Evolutionary conservation across 495 filamentous ascomycete species (phyloP), one percentile per base, ranked within the genome.

Genomic region (Bryoglossum gracile): DNA sequence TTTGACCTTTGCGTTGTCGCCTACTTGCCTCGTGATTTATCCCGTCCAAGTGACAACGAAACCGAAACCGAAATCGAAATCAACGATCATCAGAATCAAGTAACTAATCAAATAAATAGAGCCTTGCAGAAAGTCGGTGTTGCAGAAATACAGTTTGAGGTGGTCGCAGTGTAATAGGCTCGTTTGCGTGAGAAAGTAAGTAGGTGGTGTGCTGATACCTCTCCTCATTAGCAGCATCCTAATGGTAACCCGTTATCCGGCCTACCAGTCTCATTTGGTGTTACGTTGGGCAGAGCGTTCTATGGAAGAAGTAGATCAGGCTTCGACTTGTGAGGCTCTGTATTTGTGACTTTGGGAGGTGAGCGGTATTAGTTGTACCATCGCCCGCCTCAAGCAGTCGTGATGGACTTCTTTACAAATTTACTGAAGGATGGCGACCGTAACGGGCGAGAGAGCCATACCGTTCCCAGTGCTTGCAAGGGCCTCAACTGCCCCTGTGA

Each of bases 51-150:
- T n/a, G n/a, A n/a, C n/a, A n/a, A n/a, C n/a, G n/a, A n/a, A n/a
- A n/a, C n/a, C n/a, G n/a, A n/a, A n/a, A n/a, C n/a, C n/a, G n/a
- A n/a, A n/a, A n/a, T n/a, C n/a, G n/a, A n/a, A n/a, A n/a, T n/a
- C n/a, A n/a, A n/a, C n/a, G n/a, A n/a, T n/a, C n/a, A n/a, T n/a
- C n/a, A n/a, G n/a, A n/a, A n/a, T n/a, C n/a, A n/a, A n/a, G n/a
- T n/a, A n/a, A n/a, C n/a, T n/a, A n/a, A n/a, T n/a, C n/a, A n/a
- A n/a, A n/a, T n/a, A n/a, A n/a, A n/a, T n/a, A n/a, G 26, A 14
- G 41, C 41, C 41, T 43, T 22, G 41, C 41, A 43, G 41, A 43
- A 43, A 32, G 41, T 33, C 41, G 41, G 41, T 43, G 24, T 30
- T 32, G 18, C 25, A 10, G 25, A 30, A 43, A 32, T 30, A 43